Conservation (phyloP, 169 alveolate species). For the Plasmodium falciparum region DNA sequence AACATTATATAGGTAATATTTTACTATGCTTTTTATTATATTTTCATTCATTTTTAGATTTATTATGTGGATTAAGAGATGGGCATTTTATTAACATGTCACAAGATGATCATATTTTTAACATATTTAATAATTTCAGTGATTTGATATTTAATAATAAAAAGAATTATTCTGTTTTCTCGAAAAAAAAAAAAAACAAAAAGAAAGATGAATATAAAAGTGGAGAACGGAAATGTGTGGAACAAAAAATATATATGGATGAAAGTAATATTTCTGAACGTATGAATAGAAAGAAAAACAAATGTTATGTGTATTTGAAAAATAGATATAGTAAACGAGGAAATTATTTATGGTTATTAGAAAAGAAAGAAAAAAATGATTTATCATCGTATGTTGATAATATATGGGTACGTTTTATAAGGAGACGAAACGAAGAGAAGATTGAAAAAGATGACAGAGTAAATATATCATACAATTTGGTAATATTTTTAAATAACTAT, state of each 20-base stretch:
- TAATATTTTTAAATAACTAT: slow-evolving; percentile 10
- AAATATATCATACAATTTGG: background rate
- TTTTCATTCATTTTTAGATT: slow-evolving; percentile 48
- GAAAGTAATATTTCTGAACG: background rate
- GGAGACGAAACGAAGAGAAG: background rate
- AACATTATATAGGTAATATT: slow-evolving; percentile 5
- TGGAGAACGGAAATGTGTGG: background rate
- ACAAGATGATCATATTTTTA: background rate
- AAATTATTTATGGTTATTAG: background rate
- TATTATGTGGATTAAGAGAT: slow-evolving; percentile 37
- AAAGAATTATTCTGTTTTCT: background rate
- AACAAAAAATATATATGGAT: background rate
- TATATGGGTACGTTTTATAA: background rate
- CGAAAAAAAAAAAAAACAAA: background rate
- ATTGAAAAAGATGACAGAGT: background rate
- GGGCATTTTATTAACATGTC: slow-evolving; percentile 25
- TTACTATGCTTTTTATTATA: slow-evolving; percentile 31
- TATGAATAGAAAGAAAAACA: background rate
- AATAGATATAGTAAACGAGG: slow-evolving; percentile 8
- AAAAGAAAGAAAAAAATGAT: slow-evolving; percentile 10
- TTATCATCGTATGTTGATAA: background rate
- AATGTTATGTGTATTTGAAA: background rate
- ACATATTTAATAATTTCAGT: slow-evolving; percentile 37
- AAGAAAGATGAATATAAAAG: background rate
- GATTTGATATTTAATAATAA: slow-evolving; percentile 8